Conservation (phyloP, 805 yeast species). For the Teunomyces pallodes region DNA sequence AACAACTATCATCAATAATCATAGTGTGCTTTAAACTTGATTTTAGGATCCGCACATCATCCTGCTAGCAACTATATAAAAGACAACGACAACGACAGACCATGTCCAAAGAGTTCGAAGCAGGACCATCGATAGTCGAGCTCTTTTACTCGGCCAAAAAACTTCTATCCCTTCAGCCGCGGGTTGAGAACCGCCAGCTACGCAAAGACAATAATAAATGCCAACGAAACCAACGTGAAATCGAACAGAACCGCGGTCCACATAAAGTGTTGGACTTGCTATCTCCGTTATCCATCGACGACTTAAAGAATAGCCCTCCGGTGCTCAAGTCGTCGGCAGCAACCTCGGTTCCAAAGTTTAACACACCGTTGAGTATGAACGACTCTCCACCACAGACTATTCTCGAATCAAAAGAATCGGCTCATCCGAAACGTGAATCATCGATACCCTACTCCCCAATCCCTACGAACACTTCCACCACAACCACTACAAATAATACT, state of each 20-base stretch:
- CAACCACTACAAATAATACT: not conserved
- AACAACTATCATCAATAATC: not conserved
- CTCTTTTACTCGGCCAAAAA: conserved; percentile 42
- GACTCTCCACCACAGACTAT: conserved; percentile 15
- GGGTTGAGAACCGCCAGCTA: conserved; percentile 38
- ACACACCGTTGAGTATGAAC: conserved; percentile 32
- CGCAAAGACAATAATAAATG: conserved; percentile 31
- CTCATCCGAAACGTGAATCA: not conserved
- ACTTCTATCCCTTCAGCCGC: conserved; percentile 34
- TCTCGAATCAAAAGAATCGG: not conserved
- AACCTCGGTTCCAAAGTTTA: conserved; percentile 1
- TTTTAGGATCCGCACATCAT: too few species aligned
- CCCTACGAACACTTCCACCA: not conserved
- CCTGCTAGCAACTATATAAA: not conserved
- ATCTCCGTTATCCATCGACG: conserved; percentile 41
- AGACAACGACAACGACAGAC: not conserved
- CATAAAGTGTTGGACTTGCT: conserved; percentile 33
- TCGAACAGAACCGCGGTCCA: not conserved
- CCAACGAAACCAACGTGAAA: conserved; percentile 20
- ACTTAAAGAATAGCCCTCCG: conserved; percentile 23
- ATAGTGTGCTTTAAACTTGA: too few species aligned
- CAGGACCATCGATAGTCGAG: conserved; percentile 39
- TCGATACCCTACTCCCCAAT: not conserved
- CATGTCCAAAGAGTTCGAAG: conserved; percentile 11
- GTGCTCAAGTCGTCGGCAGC: conserved; percentile 5